These are phyloP conservation scores for Penicillium oxalicum DNA, from an alignment of 2,329 filamentous ascomycete species.

Conservation along the genomic window DNA sequence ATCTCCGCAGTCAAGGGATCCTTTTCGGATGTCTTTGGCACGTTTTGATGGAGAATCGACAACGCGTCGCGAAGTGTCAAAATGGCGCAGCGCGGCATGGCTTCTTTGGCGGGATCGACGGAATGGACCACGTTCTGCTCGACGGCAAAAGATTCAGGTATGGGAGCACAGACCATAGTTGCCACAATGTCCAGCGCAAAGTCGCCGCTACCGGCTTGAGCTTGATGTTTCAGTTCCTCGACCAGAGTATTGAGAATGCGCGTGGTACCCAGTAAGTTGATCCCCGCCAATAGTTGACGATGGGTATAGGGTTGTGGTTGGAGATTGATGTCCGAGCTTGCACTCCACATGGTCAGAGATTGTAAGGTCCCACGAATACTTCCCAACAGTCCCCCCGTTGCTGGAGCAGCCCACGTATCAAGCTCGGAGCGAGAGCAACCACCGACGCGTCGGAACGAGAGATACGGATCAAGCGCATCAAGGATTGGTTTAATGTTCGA, in stretches of 20 bases:
- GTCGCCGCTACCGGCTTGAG: slow-evolving; percentile 35
- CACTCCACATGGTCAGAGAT: slow-evolving; percentile 49
- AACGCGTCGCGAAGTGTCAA: slow-evolving; percentile 41
- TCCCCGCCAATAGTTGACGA: slow-evolving; percentile 44
- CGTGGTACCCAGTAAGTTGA: slow-evolving; percentile 38
- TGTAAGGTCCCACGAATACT: slow-evolving; percentile 48
- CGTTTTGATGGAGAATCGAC: slow-evolving; percentile 32
- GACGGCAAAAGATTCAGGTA: slow-evolving; percentile 35
- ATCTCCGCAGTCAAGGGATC: slow-evolving; percentile 41
- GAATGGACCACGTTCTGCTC: slow-evolving; percentile 35
- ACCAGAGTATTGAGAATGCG: slow-evolving; percentile 35
- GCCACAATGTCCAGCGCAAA: slow-evolving; percentile 41
- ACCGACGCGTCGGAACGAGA: slow-evolving; percentile 46
- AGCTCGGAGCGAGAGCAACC: slow-evolving; percentile 45
- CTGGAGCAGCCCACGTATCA: slow-evolving; percentile 47
- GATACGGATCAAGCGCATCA: slow-evolving; percentile 46
- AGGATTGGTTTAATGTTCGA: slow-evolving; percentile 50
- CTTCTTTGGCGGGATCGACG: slow-evolving; percentile 29
- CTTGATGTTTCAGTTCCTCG: slow-evolving; percentile 40
- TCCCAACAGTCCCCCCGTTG: slow-evolving; percentile 42
- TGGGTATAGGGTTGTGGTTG: slow-evolving; percentile 52
- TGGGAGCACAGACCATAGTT: slow-evolving; percentile 39
- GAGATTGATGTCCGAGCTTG: slow-evolving; percentile 45
- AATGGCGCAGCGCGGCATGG: slow-evolving; percentile 28
- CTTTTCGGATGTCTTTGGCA: slow-evolving; percentile 38